A percentile compares a stretch with the other conserved stretches of the same genome.
phyloP scores from a whole-genome alignment of 257 asterid species.

The Solanum microdontum region DNA sequence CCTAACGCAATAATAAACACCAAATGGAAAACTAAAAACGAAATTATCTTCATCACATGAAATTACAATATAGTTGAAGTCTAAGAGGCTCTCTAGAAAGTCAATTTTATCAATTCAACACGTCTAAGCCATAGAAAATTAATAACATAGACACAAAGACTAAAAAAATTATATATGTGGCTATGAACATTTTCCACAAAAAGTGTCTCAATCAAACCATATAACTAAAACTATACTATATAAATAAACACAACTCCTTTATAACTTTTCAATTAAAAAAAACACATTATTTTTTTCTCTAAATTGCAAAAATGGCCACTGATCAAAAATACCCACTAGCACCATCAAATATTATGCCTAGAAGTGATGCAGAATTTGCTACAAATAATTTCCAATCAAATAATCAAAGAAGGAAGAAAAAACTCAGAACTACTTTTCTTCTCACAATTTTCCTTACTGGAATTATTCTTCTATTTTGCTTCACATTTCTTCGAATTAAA shows the following conservation, averaged over 20 bases:
- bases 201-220: not conserved
- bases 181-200: not conserved
- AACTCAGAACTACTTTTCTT: slow-evolving; percentile 12
- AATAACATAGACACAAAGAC: not conserved
- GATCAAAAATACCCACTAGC: slow-evolving; percentile 17
- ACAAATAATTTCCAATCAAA: not conserved
- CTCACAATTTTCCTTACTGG: slow-evolving; percentile 14
- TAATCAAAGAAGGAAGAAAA: slow-evolving; percentile 15
- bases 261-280: not conserved
- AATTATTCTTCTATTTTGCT: slow-evolving; percentile 13
- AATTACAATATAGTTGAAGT: not conserved
- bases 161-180: not conserved
- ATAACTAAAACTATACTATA: not conserved
- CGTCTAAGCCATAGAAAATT: not conserved
- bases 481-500: slow-evolving; percentile 12
- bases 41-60: not conserved
- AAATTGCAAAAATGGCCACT: not conserved
- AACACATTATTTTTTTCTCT: not conserved
- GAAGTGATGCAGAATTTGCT: slow-evolving; percentile 32
- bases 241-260: not conserved
- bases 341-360: slow-evolving; percentile 18
- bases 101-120: not conserved
- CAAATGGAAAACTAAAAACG: too few relatives aligned
- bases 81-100: not conserved
- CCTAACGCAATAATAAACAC: too few relatives aligned